Evolutionary conservation across 176 grass and related monocot genomes (phyloP).

Genomic region (Dendrocalamus sinicus): DNA sequence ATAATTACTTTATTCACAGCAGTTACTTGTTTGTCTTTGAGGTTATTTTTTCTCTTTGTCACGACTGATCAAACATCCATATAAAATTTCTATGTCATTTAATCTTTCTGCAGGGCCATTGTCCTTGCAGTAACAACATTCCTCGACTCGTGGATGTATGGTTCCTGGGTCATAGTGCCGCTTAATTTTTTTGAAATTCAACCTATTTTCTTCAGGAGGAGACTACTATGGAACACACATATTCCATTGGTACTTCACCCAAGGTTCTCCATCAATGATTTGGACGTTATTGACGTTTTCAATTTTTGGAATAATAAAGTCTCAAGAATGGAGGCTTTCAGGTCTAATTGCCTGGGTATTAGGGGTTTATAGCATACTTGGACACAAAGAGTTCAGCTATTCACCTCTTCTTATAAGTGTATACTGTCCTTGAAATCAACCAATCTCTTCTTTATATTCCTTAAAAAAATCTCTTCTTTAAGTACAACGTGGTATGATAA

Average conservation of each 20-base stretch:
- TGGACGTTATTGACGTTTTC: conserved; percentile 78
- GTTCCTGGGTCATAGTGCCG: conserved; percentile 71
- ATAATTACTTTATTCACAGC: not conserved
- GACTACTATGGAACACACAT: conserved; percentile 91
- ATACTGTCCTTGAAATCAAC: conserved; percentile 5
- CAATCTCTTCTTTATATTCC: conserved; percentile 3
- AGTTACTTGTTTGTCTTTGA: not conserved
- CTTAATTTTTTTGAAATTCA: conserved; percentile 93
- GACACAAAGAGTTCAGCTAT: conserved; percentile 98
- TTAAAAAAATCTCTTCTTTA: too few relatives aligned
- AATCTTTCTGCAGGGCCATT: conserved; percentile 58
- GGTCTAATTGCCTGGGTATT: conserved; percentile 86
- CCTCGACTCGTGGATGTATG: conserved; percentile 83
- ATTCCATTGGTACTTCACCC: conserved; percentile 93
- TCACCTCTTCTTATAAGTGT: conserved; percentile 37
- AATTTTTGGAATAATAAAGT: conserved; percentile 63
- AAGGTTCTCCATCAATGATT: conserved; percentile 93
- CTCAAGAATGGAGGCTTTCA: conserved; percentile 74
- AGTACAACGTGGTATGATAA: not conserved
- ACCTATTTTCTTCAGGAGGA: conserved; percentile 91
- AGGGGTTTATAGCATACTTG: conserved; percentile 87
- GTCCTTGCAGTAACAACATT: conserved; percentile 72
- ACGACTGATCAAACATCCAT: not conserved
- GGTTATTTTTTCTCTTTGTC: conserved; percentile 2
- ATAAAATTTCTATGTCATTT: not conserved